Evolutionary conservation across 1,284 basidiomycete species (phyloP).

Genomic region (Microbotryomycetes sp.): DNA sequence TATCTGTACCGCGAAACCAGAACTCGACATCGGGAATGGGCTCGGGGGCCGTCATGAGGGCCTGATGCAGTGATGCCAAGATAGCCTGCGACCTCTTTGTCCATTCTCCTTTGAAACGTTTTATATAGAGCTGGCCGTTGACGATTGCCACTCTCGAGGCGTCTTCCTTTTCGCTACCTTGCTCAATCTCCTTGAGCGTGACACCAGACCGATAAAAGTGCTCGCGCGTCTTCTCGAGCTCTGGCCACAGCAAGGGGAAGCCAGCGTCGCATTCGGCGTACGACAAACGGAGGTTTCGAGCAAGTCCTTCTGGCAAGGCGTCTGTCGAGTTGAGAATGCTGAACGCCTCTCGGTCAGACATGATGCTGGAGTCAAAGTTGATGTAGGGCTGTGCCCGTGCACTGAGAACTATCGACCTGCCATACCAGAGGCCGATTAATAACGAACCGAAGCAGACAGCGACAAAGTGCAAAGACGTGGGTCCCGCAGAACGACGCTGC

Average conservation of each 20-base stretch:
- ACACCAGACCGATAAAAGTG: not conserved
- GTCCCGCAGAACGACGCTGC: not conserved
- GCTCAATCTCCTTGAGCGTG: not conserved
- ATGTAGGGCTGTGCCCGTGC: no score
- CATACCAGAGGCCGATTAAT: not conserved
- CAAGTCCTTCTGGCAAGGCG: not conserved
- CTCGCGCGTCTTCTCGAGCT: not conserved
- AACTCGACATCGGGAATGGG: slow-evolving; percentile 9
- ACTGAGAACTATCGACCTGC: not conserved
- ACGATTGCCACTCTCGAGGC: slow-evolving; percentile 3
- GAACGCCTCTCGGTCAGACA: not conserved
- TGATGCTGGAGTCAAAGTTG: not conserved
- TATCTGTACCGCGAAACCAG: slow-evolving; percentile 2
- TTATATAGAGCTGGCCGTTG: not conserved
- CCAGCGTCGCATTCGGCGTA: slow-evolving; percentile 7
- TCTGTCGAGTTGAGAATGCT: not conserved
- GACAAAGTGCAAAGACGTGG: not conserved
- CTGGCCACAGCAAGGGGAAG: slow-evolving; percentile 3
- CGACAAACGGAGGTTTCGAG: not conserved
- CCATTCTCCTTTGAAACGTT: slow-evolving; percentile 1
- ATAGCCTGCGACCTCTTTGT: not conserved
- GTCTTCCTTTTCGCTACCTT: not conserved
- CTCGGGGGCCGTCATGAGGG: slow-evolving; percentile 1
- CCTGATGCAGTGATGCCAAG: not conserved
- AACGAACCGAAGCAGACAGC: not conserved